Base-by-base conservation (phyloP, 345 rosid species). In the Toxicodendron radicans region DNA sequence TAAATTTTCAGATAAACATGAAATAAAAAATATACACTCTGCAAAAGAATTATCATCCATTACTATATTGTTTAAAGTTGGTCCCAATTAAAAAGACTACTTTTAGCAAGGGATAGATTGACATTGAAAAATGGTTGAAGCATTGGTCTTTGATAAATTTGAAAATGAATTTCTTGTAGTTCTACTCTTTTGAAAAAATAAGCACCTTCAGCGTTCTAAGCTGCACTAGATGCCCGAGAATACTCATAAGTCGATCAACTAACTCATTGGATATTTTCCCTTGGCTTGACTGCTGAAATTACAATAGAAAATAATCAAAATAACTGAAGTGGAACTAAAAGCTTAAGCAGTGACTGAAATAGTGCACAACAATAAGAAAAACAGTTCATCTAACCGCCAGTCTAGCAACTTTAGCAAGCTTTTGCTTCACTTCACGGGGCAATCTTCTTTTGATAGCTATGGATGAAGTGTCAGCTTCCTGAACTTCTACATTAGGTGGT, bases 341-440 rank as follows among this genome's bases (percentile, higher is more conserved):
- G 24, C n/a, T 45, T 8, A 59, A 75, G 63, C 46, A 17, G 8
- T 38, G n/a, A 41, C 43, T 23, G 12, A 43, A 23, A 43, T 56
- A 23, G 41, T 4, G 6, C 14, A 58, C 13, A 21, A 20, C 21
- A 56, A 23, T 10, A 70, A 24, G 41, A 41, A 11, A 69, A 70
- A 46, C 16, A 0, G 14, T 1, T 54, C 27, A 57, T 21, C 57
- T 62, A 72, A 83, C 86, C 10, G 81, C 83, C 35, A 80, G 71
- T 75, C 79, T 75, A 33, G 86, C 86, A 80, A 83, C 83, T 80
- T 83, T 83, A 64, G 86, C 83, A 64, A 83, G 83, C 78, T 79
- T 83, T 76, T 49, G 86, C 79, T 80, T 80, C 64, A 83, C 78
- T 75, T 83, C 86, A 58, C 41, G 62, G 21, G 86, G 83, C 70